A percentile compares a stretch with the other conserved stretches of the same genome.
These are phyloP conservation scores for Aspergillus phoenicis DNA, from an alignment of 2,329 filamentous ascomycete genomes.

Conservation along the genomic window DNA sequence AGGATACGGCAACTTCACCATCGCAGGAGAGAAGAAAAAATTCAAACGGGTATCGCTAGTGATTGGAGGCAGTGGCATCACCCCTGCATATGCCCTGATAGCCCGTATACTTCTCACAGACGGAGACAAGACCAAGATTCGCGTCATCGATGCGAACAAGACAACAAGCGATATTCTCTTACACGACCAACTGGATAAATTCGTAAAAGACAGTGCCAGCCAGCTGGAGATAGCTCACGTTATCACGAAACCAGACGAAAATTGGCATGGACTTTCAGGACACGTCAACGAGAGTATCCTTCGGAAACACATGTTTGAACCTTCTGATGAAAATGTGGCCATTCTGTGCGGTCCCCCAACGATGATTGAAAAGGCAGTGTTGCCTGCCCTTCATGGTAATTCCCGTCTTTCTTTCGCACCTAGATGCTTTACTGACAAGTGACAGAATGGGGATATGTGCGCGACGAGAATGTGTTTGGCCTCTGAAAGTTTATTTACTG, in stretches of 20 bases:
- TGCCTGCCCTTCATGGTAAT: constrained; percentile 47
- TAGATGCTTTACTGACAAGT: background rate
- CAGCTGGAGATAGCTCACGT: constrained; percentile 19
- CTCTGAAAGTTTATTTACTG: background rate
- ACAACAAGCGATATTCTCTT: constrained; percentile 19
- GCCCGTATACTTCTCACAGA: constrained; percentile 47
- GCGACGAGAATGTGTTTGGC: constrained; percentile 52
- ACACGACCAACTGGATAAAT: constrained; percentile 12
- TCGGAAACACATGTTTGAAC: constrained; percentile 26
- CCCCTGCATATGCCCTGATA: constrained; percentile 56
- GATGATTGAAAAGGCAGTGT: constrained; percentile 56
- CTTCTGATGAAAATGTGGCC: constrained; percentile 44
- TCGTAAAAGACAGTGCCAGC: constrained; percentile 6
- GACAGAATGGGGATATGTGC: constrained; percentile 47
- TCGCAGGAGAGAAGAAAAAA: constrained; percentile 44
- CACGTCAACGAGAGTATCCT: constrained; percentile 17
- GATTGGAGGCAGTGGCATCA: constrained; percentile 56
- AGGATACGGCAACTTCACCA: constrained; percentile 50
- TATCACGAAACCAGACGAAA: constrained; percentile 10
- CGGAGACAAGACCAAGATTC: constrained; percentile 41
- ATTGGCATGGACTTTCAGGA: constrained; percentile 17
- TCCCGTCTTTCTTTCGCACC: too few relatives aligned
- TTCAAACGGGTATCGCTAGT: constrained; percentile 54
- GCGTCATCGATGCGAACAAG: constrained; percentile 23
- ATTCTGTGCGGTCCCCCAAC: constrained; percentile 55